Evolutionary conservation across 345 rosid genomes (phyloP).

Genomic region (Salix purpurea): DNA sequence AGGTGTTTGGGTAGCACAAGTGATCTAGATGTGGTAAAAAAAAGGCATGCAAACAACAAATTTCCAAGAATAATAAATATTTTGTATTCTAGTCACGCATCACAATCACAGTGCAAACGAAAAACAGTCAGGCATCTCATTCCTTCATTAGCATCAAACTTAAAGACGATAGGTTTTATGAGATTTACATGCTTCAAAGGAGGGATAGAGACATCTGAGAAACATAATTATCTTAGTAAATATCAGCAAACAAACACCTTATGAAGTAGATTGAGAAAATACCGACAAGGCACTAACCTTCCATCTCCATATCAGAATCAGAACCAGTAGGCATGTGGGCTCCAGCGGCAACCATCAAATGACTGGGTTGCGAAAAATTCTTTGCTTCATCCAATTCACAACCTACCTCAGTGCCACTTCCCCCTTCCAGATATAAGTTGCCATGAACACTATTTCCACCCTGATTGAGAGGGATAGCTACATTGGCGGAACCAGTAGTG

Average conservation of each 20-base stretch:
- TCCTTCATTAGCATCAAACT: not conserved
- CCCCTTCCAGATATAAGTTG: not conserved
- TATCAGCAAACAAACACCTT: not conserved
- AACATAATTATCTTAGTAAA: not conserved
- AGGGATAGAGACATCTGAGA: not conserved
- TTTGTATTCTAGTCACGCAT: not conserved
- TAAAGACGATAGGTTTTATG: not conserved
- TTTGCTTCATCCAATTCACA: conserved; percentile 17
- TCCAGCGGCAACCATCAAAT: conserved; percentile 12
- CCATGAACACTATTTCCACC: not conserved
- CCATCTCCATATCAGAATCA: conserved; percentile 93
- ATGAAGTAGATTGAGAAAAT: not conserved
- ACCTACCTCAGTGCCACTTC: not conserved
- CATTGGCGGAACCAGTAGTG: not conserved
- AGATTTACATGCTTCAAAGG: not conserved
- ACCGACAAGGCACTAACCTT: conserved; percentile 42
- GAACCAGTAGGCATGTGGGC: conserved; percentile 42
- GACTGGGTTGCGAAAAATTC: not conserved
- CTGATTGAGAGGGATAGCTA: not conserved
- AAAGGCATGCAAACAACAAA: not conserved
- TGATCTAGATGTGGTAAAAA: no score
- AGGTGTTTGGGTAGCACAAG: no score
- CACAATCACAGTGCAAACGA: not conserved
- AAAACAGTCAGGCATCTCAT: not conserved
- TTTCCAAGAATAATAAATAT: not conserved